Base-by-base conservation (phyloP, 2,329 filamentous ascomycete genomes). In the Monilinia vaccinii-corymbosi region DNA sequence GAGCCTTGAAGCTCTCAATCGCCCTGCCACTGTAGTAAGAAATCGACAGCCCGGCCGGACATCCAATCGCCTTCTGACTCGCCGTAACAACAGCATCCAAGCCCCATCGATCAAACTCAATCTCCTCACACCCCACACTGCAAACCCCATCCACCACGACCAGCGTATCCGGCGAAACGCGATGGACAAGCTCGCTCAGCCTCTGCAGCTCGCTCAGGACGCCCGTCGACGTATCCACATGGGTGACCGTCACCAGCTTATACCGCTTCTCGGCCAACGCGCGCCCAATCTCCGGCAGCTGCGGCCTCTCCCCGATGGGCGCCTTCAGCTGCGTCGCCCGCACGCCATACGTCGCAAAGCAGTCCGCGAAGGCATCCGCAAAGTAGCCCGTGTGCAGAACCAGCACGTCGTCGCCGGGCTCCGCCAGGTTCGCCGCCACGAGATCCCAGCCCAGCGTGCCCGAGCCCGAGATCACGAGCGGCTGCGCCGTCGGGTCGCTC, bases 371-470 rank as follows among this genome's bases (percentile, higher is more conserved):
- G 61, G 87, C 91, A 74, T 97, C 92, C 67, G 89, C 92, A 72
- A 99, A 99, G 82, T 99, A 99, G 66, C 94, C 94, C 46, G 91
- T 95, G 78, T 96, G 92, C 21, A 99, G 83, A 58, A 99, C 92
- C 45, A 99, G 82, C 28, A 89, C 94, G 61, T 96, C 84, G 71
- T 99, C 94, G 62, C 89, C 92, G 55, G 86, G 82, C 78, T 99
- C 93, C 63, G 90, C 81, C 64, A 99, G 78, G 78, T 97, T 99
- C 68, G 91, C 87, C n/a, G 91, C 88, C 49, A 97, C 91, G 61
- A 97, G 78, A 73, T 99, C 94, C 94, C 94, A 99, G 63, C 94
- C 94, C 9, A 99, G 81, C 23, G 94, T 99, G 61, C 94, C 94
- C 57, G 92, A 97, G 64, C 94, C 94, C 66, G 91, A 91, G 73